Evolutionary conservation across 2,329 filamentous ascomycete species (phyloP).

Genomic region (Apiospora pterosperma): DNA sequence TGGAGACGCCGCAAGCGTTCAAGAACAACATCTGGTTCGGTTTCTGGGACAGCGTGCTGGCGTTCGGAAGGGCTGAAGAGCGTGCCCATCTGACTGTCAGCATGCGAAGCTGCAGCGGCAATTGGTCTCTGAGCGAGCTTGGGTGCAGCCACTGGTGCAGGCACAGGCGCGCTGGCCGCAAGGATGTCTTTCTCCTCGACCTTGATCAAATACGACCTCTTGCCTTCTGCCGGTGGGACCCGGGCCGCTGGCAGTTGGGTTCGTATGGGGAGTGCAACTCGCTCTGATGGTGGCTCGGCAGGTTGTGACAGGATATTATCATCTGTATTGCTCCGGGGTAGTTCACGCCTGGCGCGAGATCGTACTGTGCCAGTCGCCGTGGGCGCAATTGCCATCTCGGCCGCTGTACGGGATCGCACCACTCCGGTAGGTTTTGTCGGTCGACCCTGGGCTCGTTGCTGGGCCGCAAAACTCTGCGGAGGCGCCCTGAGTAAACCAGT

Average conservation of each 20-base stretch:
- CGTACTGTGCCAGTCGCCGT: constrained; percentile 9
- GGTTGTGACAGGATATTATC: constrained; percentile 18
- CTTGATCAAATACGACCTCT: constrained; percentile 6
- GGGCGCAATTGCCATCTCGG: constrained; percentile 19
- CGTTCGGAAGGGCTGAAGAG: constrained; percentile 56
- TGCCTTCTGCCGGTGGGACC: constrained; percentile 3
- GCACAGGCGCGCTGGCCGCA: constrained; percentile 5
- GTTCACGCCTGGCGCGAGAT: constrained; percentile 23
- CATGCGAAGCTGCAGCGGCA: constrained; percentile 7
- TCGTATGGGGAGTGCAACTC: constrained; percentile 11
- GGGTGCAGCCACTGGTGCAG: neutral
- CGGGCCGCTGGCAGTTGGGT: constrained; percentile 11
- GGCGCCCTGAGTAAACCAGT: constrained; percentile 48
- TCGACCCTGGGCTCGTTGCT: constrained; percentile 57
- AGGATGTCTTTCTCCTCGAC: constrained; percentile 9
- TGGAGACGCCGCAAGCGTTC: constrained; percentile 55
- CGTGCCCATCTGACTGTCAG: constrained; percentile 36
- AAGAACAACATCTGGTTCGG: constrained; percentile 56
- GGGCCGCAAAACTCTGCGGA: constrained; percentile 64
- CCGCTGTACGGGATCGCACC: constrained; percentile 28
- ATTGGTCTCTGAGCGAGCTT: constrained; percentile 7
- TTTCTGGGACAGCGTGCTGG: constrained; percentile 46
- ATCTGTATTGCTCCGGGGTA: constrained; percentile 22
- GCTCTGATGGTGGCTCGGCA: constrained; percentile 11
- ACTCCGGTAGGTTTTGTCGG: constrained; percentile 29